A percentile compares a stretch with the other conserved stretches of the same genome.
phyloP scores from a whole-genome alignment of 768 basidiomycete genomes.

The Amanita subjunquillea region DNA sequence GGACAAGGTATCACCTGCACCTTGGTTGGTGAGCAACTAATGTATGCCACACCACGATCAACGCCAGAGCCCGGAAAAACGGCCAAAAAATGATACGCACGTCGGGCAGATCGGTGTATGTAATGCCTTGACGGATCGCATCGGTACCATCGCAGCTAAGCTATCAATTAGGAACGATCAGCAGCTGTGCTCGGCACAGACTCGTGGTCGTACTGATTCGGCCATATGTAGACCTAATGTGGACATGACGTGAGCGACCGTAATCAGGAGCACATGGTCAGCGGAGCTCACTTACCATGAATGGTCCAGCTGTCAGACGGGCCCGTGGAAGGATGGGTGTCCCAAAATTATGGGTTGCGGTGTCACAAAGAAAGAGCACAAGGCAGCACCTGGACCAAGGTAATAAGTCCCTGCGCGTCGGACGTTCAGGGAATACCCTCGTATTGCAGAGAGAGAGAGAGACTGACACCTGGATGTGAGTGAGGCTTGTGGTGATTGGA shows the following conservation, averaged over 20 bases:
- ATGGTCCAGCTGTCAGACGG: constrained; percentile 49
- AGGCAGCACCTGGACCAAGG: neutral
- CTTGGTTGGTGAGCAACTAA: constrained; percentile 39
- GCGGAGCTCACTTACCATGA: constrained; percentile 30
- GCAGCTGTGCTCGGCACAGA: neutral
- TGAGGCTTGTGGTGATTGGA: neutral
- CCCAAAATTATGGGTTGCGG: constrained; percentile 37
- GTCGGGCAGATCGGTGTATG: constrained; percentile 22
- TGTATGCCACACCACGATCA: neutral
- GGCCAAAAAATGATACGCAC: constrained; percentile 15
- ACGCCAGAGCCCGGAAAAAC: neutral
- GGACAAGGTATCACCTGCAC: constrained; percentile 37
- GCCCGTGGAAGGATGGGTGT: constrained; percentile 36
- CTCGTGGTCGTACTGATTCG: neutral
- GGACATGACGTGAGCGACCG: neutral
- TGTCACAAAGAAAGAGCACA: neutral
- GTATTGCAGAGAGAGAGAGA: neutral
- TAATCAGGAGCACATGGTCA: neutral
- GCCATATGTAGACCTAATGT: neutral
- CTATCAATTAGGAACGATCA: neutral
- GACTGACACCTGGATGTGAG: neutral
- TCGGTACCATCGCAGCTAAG: constrained; percentile 36
- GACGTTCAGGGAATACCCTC: neutral
- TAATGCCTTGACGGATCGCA: constrained; percentile 42
- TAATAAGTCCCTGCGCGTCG: neutral